phyloP scores from a whole-genome alignment of 495 filamentous ascomycete genomes.

The Penicillium daleae region DNA sequence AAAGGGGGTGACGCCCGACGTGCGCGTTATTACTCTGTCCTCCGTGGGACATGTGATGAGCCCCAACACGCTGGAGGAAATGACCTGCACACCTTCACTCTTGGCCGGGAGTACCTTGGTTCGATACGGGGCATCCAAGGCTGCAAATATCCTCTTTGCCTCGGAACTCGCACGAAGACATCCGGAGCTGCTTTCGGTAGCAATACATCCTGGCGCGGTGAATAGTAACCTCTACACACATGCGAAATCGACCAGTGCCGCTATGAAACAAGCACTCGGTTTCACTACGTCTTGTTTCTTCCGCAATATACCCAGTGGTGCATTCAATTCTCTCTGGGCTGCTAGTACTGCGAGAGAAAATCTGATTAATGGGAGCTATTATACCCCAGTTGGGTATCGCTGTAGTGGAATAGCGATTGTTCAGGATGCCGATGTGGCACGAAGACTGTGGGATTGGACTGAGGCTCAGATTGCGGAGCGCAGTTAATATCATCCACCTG shows the following conservation, averaged over 20 bases:
- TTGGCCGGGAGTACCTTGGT: slow-evolving; percentile 39
- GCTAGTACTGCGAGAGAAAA: slow-evolving; percentile 36
- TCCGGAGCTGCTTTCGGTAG: slow-evolving; percentile 56
- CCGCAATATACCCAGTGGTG: slow-evolving; percentile 48
- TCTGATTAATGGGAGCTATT: slow-evolving; percentile 58
- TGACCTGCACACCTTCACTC: slow-evolving; percentile 47
- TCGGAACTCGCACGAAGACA: slow-evolving; percentile 60
- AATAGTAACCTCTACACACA: slow-evolving; percentile 54
- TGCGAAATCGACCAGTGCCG: slow-evolving; percentile 28
- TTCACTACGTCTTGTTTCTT: slow-evolving; percentile 28
- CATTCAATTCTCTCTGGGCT: slow-evolving; percentile 65
- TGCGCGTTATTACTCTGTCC: slow-evolving; percentile 29
- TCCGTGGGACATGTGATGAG: slow-evolving; percentile 52
- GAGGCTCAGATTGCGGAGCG: slow-evolving; percentile 51
- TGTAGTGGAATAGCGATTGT: slow-evolving; percentile 42
- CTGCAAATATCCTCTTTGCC: slow-evolving; percentile 70
- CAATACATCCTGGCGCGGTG: slow-evolving; percentile 71
- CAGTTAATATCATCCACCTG: slow-evolving; percentile 7
- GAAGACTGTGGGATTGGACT: slow-evolving; percentile 66
- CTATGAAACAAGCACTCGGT: slow-evolving; percentile 32
- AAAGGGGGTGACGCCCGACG: slow-evolving; percentile 23
- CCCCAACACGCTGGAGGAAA: slow-evolving; percentile 52
- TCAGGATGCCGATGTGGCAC: slow-evolving; percentile 51
- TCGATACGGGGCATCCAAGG: slow-evolving; percentile 69
- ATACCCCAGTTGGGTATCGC: slow-evolving; percentile 56